Evolutionary conservation across 2,329 filamentous ascomycete genomes (phyloP), one percentile per base, ranked within the genome.

Genomic region (Stachybotrys echinatus): DNA sequence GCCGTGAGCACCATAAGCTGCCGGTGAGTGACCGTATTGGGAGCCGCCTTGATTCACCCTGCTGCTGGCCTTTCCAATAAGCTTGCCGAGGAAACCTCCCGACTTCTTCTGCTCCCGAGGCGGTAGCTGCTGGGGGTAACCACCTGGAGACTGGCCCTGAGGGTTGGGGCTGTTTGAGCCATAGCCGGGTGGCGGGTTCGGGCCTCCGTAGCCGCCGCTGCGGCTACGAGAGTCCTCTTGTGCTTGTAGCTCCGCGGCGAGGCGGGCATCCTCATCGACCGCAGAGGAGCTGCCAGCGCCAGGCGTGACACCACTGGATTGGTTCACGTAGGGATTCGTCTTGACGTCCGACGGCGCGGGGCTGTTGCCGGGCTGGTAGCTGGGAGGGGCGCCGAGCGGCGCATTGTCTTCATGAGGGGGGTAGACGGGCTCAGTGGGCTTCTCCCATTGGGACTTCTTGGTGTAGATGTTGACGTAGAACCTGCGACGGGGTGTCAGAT

Each of bases 381-480:
- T 77, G 1, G 88, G 87, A 12, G 88, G 88, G 4, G 85, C 77
- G 37, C 83, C 87, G 5, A 75, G 67, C 12, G 85, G 73, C 6
- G 65, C 64, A 43, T 58, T 63, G 22, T 63, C 58, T 23, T 64
- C 66, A 23, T 64, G 67, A 7, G 76, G 68, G 17, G 79, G 75
- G 56, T 81, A 79, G 48, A 83, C 83, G 42, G 88, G 85, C 48
- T 77, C 77, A 37, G 84, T 89, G 18, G 91, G 91, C 58, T 83
- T 86, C 5, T 95, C 88, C 92, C 92, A 96, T 77, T 92, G 88
- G 5, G 92, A 95, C 64, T 87, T 79, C 62, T 94, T 94, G 56
- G 91, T 96, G 68, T 85, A 81, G 53, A 88, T 81, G 73, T 96
- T 94, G 53, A 96, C 88, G 73, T 88, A 96, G 80, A 94, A 96